Base-by-base conservation (phyloP, 1,284 basidiomycete species). In the Tausonia pullulans region DNA sequence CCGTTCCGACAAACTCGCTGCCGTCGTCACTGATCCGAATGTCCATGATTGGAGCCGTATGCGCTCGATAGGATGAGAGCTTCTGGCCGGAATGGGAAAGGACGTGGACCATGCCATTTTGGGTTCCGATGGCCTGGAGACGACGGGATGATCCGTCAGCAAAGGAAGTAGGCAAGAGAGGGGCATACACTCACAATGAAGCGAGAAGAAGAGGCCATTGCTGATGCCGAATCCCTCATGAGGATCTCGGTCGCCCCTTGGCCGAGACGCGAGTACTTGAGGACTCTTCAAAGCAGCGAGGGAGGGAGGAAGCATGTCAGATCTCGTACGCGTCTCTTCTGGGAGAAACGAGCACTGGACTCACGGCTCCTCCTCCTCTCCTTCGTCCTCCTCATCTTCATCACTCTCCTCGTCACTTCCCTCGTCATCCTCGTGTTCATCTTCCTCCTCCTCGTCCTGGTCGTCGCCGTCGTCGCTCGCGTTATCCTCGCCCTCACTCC, bases 11-110 rank as follows among this genome's bases (percentile, higher is more conserved):
- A 73, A 92, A 98, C 66, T 97, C 92, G 53, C 84, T 86, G 0
- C 87, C 87, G 60, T 82, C 78, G 74, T 98, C 95, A 3, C 53
- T 57, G 71, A 98, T 81, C 59, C 83, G 83, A 49, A 98, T 84
- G 72, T 92, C 91, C 58, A 86, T 84, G 61, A 98, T 81, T 16
- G 88, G 89, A 0, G 95, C 95, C n/a, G 86, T 81, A 72, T 99
- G 96, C 3, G 90, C 88, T 68, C 91, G 86, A 74, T 88, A 96
- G 5, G 90, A 92, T 77, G 92, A 94, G 75, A 95, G 81, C 60
- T 89, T 84, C 67, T 86, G 83, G 8, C 93, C 91, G 39, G 83
- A 77, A 61, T 90, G 81, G 72, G 87, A 87, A 9, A 97, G 79
- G 43, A 97, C 81, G 72, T 96, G 90, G 11, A 98, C 84, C 71